These are phyloP conservation scores for Acephala macrosclerotiorum DNA, from an alignment of 2,329 filamentous ascomycete species.

Conservation along the genomic window DNA sequence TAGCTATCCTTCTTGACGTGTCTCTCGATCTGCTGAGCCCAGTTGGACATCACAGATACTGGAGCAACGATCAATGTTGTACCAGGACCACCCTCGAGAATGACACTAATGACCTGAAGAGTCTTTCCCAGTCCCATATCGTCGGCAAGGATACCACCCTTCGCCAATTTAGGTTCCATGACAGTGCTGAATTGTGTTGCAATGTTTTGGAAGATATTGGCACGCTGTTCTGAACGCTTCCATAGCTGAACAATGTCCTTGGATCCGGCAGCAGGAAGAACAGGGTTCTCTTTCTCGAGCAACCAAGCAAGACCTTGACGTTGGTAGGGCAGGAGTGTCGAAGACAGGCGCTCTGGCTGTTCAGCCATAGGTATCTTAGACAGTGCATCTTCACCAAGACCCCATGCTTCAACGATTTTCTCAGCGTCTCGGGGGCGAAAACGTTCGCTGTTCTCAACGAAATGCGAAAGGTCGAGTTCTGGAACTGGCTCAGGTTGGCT, in stretches of 20 bases:
- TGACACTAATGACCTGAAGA: conserved; percentile 82
- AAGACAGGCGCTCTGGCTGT: conserved; percentile 70
- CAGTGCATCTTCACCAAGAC: conserved; percentile 66
- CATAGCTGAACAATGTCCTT: conserved; percentile 78
- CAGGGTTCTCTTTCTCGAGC: conserved; percentile 75
- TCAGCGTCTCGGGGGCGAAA: conserved; percentile 74
- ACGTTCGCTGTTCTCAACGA: conserved; percentile 70
- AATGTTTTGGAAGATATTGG: conserved; percentile 66
- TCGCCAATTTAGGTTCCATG: conserved; percentile 68
- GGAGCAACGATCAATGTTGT: conserved; percentile 83
- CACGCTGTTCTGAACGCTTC: conserved; percentile 59
- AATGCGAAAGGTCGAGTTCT: conserved; percentile 52
- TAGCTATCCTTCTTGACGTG: conserved; percentile 72
- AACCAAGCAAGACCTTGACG: conserved; percentile 83
- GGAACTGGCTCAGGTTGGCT: conserved; percentile 28
- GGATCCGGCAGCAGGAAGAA: conserved; percentile 64
- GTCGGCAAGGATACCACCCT: conserved; percentile 86
- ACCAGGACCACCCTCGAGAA: conserved; percentile 63
- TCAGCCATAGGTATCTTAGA: conserved; percentile 74
- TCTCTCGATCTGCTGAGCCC: conserved; percentile 78
- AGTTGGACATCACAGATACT: conserved; percentile 89
- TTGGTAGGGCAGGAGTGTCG: conserved; percentile 81
- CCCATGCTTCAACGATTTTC: conserved; percentile 67
- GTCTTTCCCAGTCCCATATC: conserved; percentile 97
- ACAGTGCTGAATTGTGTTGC: conserved; percentile 73